Base-by-base conservation (phyloP, 345 rosid genomes). In the Pistacia atlantica region DNA sequence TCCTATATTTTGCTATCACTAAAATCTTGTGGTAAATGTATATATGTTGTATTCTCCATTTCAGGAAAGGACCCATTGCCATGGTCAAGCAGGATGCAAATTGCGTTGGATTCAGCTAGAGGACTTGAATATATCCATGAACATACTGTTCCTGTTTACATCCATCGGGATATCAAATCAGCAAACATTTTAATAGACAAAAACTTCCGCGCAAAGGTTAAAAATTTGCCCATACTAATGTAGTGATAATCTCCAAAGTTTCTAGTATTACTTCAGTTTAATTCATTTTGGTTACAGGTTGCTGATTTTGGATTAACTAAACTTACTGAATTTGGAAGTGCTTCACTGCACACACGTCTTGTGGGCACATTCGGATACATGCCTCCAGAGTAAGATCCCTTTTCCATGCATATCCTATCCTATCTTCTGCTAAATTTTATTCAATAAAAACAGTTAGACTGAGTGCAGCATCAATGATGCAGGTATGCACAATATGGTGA, bases 301-400 rank as follows among this genome's bases (percentile, higher is more conserved):
- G 99, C 99, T 38, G 99, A 91, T 90, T 96, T 96, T 80, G 98
- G 99, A 42, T 89, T 96, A 80, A 81, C 99, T 28, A 96, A 91
- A 75, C 85, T 96, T 65, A 91, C 97, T 51, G 95, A 93, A 82
- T 90, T 90, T 10, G 99, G 93, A 79, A 80, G 93, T 79, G 11
- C 87, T 58, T 87, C 93, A 0, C 81, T 88, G 9, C 90, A 77
- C 9, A 88, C 97, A 37, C 90, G 93, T 68, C 96, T 94, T 51
- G 95, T 92, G 76, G 97, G 98, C 38, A 96, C 99, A 61, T 96
- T 96, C 80, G 99, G 99, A 79, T 96, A 96, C 82, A 96, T 96
- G 99, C 92, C 99, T n/a, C 99, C 99, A 0, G 99, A 96, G 99
- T 93, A 88, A 86, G 91, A 78, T 74, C 77, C 51, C 2, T 33